Conservation (phyloP, 352 stramenopile genomes). For the Phytophthora niederhauseri region DNA sequence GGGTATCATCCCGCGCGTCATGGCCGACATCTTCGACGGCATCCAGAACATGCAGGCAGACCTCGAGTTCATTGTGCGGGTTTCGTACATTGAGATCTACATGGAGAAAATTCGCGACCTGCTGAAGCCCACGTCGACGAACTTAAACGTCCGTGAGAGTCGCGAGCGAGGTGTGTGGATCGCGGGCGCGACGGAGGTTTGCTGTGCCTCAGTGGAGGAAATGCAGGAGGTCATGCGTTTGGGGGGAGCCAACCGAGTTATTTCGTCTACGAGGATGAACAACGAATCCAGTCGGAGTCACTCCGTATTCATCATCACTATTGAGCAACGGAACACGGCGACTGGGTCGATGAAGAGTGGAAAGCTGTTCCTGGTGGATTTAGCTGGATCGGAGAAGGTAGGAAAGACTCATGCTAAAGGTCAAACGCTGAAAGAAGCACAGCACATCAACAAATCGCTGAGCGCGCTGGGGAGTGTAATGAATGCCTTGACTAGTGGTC, state of each 20-base stretch:
- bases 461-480: slow-evolving; percentile 92
- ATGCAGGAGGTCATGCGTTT: slow-evolving; percentile 91
- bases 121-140: slow-evolving; percentile 69
- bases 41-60: slow-evolving; percentile 74
- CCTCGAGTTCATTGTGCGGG: slow-evolving; percentile 94
- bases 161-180: slow-evolving; percentile 69
- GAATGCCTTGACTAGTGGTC: slow-evolving; percentile 83
- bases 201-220: slow-evolving; percentile 59
- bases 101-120: slow-evolving; percentile 98
- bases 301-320: slow-evolving; percentile 97
- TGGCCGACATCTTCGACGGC: slow-evolving; percentile 70
- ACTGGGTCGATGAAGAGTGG: slow-evolving; percentile 73
- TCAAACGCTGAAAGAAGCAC: slow-evolving; percentile 87
- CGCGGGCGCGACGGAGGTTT: slow-evolving; percentile 64
- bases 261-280: slow-evolving; percentile 93
- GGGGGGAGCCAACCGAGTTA: slow-evolving; percentile 92
- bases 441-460: slow-evolving; percentile 93
- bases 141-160: slow-evolving; percentile 69
- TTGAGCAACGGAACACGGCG: slow-evolving; percentile 87
- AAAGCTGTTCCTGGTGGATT: slow-evolving; percentile 94
- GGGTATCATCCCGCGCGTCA: slow-evolving; percentile 80
- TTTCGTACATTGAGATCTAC: slow-evolving; percentile 99
- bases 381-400: slow-evolving; percentile 81
- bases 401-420: slow-evolving; percentile 90
- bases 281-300: slow-evolving; percentile 92